Conservation (phyloP, 495 filamentous ascomycete species). For the Xylaria bambusicola region DNA sequence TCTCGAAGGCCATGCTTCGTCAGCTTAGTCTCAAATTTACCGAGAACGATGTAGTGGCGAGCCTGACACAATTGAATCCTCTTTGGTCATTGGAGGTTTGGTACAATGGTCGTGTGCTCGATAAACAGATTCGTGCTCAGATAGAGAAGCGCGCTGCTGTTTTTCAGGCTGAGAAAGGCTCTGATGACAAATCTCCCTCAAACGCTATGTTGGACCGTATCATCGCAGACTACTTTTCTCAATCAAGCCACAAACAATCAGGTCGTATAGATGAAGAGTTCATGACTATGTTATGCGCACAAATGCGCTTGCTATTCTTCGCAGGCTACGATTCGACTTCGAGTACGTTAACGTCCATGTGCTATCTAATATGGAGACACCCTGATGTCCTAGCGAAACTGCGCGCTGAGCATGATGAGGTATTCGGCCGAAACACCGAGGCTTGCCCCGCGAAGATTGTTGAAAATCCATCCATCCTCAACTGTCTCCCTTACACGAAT, state of each 20-base stretch:
- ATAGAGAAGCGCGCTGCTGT: slow-evolving; percentile 21
- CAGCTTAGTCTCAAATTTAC: slow-evolving; percentile 30
- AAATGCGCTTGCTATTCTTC: slow-evolving; percentile 33
- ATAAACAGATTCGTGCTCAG: slow-evolving; percentile 28
- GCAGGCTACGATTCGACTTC: slow-evolving; percentile 43
- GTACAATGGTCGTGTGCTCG: slow-evolving; percentile 33
- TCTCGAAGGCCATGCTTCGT: slow-evolving; percentile 30
- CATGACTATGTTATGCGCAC: slow-evolving; percentile 24
- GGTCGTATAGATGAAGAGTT: slow-evolving; percentile 28
- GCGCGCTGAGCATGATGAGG: slow-evolving; percentile 48
- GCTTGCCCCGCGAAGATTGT: slow-evolving; percentile 30
- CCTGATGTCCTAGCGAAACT: slow-evolving; percentile 41
- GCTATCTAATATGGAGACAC: slow-evolving; percentile 46
- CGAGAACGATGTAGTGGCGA: slow-evolving; percentile 28
- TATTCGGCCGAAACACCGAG: slow-evolving; percentile 32
- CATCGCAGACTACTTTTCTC: slow-evolving; percentile 29
- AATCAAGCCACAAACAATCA: slow-evolving; percentile 15
- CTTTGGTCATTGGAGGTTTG: slow-evolving; percentile 24
- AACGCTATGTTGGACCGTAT: slow-evolving; percentile 32
- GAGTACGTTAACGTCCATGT: slow-evolving; percentile 41
- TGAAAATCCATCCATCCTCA: slow-evolving; percentile 40
- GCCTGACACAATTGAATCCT: slow-evolving; percentile 29
- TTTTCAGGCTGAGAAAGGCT: slow-evolving; percentile 22
- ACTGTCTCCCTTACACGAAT: slow-evolving; percentile 45
- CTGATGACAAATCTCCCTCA: slow-evolving; percentile 23